Base-by-base conservation (phyloP, 2,329 filamentous ascomycete species). In the Penicillium frequentans region DNA sequence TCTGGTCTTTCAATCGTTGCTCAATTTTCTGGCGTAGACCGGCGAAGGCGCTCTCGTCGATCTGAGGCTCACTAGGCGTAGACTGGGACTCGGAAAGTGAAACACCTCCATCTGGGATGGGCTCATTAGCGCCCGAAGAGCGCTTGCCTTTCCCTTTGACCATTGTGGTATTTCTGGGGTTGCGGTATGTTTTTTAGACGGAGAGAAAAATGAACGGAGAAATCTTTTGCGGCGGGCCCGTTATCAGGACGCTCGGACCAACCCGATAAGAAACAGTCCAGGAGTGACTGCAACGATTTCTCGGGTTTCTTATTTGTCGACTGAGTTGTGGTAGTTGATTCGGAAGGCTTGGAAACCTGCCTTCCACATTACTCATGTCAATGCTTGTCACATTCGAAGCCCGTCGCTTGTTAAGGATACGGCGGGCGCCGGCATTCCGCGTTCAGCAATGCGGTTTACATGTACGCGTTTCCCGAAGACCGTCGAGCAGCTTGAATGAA, bases 1-100 rank as follows among this genome's bases (percentile, higher is more conserved):
- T 70, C 58, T 72, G 64, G 43, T 68, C 70, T 58, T 74, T 72
- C 64, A 75, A 65, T 50, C 69, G 75, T 59, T 74, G 70, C 64
- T 78, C 74, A 55, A 77, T 75, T 64, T 72, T 73, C 59, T 75
- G 69, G 59, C 75, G 75, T 53, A 78, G 67, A 52, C 71, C 74
- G 46, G 73, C 74, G 56, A 78, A 74, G 48, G 73, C 73, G 55
- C 69, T 66, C 54, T 72, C 73, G 50, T 76, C 73, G 19, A 77
- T 58, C 46, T 73, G 65, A 26, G 74, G 70, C 44, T 73, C 64
- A 43, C 68, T 68, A n/a, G 63, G 60, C 24, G 48, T 55, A 16
- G 63, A 24, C 44, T 65, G 65, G 49, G 65, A 39, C 19, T 64
- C 60, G 35, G 64, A 65, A 45, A 59, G 37, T 14, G 61, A 37